Percentiles rank a stretch among this genome's conserved stretches.
phyloP scores from a whole-genome alignment of 768 basidiomycete genomes.

The Solioccasus polychromus region DNA sequence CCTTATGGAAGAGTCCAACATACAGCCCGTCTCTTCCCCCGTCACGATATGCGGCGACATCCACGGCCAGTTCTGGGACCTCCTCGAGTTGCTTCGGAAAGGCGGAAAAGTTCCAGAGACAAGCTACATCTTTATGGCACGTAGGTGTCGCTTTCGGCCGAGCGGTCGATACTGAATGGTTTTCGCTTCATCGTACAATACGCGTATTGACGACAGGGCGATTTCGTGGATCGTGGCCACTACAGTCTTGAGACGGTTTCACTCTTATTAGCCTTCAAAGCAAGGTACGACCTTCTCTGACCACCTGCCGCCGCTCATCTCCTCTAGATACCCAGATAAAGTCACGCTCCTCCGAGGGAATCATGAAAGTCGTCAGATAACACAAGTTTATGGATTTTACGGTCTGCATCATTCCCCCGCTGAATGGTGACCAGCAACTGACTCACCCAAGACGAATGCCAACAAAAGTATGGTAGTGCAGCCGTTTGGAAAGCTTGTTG shows the following conservation, averaged over 20 bases:
- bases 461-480: slow-evolving; percentile 95
- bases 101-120: slow-evolving; percentile 84
- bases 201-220: slow-evolving; percentile 55
- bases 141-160: slow-evolving; percentile 44
- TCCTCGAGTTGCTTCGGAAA: slow-evolving; percentile 83
- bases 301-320: slow-evolving; percentile 6
- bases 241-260: slow-evolving; percentile 96
- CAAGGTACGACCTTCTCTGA: slow-evolving; percentile 48
- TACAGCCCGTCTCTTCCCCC: slow-evolving; percentile 92
- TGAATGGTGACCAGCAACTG: not conserved
- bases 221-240: slow-evolving; percentile 96
- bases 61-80: slow-evolving; percentile 97
- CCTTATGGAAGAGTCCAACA: slow-evolving; percentile 95
- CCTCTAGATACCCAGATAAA: slow-evolving; percentile 80
- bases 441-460: slow-evolving; percentile 76
- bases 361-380: slow-evolving; percentile 96
- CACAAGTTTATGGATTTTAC: slow-evolving; percentile 98
- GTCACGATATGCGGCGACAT: slow-evolving; percentile 97
- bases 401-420: slow-evolving; percentile 43
- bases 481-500: slow-evolving; percentile 98
- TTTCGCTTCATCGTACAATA: slow-evolving; percentile 1
- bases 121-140: slow-evolving; percentile 95
- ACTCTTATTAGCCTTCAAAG: slow-evolving; percentile 84
- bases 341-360: slow-evolving; percentile 92
- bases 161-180: slow-evolving; percentile 26